phyloP scores from a whole-genome alignment of 2,329 filamentous ascomycete species.

The Orbilia quercus region DNA sequence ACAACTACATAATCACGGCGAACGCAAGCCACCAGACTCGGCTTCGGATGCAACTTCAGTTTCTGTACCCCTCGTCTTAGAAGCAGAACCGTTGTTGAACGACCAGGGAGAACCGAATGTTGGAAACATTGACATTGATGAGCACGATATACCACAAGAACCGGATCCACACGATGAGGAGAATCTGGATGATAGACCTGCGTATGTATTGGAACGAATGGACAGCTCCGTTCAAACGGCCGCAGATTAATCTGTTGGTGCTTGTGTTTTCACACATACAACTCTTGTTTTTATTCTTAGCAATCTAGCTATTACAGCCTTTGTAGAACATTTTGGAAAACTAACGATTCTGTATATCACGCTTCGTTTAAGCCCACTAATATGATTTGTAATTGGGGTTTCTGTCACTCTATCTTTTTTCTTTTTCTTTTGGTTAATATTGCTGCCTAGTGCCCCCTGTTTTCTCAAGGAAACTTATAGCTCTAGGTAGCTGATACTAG shows the following conservation, averaged over 20 bases:
- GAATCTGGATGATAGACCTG: slow-evolving; percentile 19
- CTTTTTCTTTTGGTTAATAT: slow-evolving; percentile 60
- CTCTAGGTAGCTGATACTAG: no score
- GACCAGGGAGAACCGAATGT: slow-evolving; percentile 20
- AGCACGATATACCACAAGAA: slow-evolving; percentile 10
- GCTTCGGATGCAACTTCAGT: not conserved
- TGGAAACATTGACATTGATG: slow-evolving; percentile 6
- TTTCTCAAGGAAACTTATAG: no score
- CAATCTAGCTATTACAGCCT: not conserved
- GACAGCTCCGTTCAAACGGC: slow-evolving; percentile 40
- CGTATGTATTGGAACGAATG: slow-evolving; percentile 36
- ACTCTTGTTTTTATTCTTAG: not conserved
- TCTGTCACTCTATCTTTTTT: slow-evolving; percentile 47
- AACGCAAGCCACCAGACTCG: slow-evolving; percentile 62
- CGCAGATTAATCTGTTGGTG: slow-evolving; percentile 17
- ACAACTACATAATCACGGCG: slow-evolving; percentile 91
- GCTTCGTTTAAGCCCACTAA: not conserved
- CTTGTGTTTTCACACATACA: not conserved
- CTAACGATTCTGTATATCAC: not conserved
- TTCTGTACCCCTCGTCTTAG: not conserved
- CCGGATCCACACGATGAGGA: slow-evolving; percentile 12
- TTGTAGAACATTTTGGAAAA: slow-evolving; percentile 1
- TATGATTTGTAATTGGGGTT: not conserved
- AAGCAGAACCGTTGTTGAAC: slow-evolving; percentile 32
- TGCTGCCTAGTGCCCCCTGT: no score